These are phyloP conservation scores for Nannizziopsis barbatae DNA, from an alignment of 2,329 filamentous ascomycete genomes.

Conservation along the genomic window DNA sequence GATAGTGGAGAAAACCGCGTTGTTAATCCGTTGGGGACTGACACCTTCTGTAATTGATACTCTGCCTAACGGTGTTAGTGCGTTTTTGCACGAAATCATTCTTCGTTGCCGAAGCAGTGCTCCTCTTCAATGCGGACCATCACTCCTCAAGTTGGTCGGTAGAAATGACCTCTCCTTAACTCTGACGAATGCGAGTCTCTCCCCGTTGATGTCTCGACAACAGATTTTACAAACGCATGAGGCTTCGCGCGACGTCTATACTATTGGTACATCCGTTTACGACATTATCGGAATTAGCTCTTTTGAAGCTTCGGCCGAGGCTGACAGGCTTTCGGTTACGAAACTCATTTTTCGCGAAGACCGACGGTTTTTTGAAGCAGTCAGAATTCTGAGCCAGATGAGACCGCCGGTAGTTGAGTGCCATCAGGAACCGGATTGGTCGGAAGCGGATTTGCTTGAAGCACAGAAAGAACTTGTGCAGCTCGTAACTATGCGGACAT, in stretches of 20 bases:
- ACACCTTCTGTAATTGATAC: conserved; percentile 57
- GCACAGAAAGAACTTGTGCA: conserved; percentile 85
- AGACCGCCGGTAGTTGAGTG: conserved; percentile 70
- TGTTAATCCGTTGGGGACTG: conserved; percentile 61
- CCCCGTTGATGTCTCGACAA: conserved; percentile 25
- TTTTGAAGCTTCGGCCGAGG: conserved; percentile 69
- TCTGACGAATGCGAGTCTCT: conserved; percentile 40
- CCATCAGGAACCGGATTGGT: conserved; percentile 61
- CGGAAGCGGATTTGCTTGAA: conserved; percentile 78
- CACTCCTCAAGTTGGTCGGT: conserved; percentile 63
- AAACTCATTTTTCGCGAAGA: conserved; percentile 85
- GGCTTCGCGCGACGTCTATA: conserved; percentile 61
- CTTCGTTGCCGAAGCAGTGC: conserved; percentile 74
- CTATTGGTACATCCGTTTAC: conserved; percentile 51
- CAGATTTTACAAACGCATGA: conserved; percentile 48
- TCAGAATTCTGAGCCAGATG: conserved; percentile 71
- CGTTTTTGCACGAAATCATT: conserved; percentile 72
- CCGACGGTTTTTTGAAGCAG: conserved; percentile 75
- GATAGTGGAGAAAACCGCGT: conserved; percentile 56
- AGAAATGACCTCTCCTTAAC: conserved; percentile 68
- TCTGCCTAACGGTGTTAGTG: conserved; percentile 71
- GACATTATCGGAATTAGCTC: conserved; percentile 44
- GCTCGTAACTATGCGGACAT: conserved; percentile 70
- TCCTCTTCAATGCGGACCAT: conserved; percentile 61
- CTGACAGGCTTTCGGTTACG: conserved; percentile 72